Evolutionary conservation across 768 basidiomycete genomes (phyloP).

Genomic region (Suillus americanus): DNA sequence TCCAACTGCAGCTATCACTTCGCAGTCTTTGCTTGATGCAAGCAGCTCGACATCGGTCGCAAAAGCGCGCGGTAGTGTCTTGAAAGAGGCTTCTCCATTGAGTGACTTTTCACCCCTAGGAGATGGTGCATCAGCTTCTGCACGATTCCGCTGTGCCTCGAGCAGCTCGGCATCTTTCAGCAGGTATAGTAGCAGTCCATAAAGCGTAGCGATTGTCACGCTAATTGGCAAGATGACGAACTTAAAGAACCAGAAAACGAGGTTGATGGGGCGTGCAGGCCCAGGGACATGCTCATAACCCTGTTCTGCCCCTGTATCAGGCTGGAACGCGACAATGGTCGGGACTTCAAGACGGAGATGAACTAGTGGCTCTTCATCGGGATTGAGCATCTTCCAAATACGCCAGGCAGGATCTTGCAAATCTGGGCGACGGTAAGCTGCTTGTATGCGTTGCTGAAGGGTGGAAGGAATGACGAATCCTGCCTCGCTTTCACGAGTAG

Average conservation of each 20-base stretch:
- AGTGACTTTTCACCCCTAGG: conserved; percentile 28
- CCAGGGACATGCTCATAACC: conserved; percentile 34
- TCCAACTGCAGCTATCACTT: conserved; percentile 66
- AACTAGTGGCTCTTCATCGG: conserved; percentile 58
- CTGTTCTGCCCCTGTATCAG: conserved; percentile 33
- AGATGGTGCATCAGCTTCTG: conserved; percentile 41
- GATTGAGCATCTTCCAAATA: conserved; percentile 80
- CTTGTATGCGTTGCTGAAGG: conserved; percentile 36
- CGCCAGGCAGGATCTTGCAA: conserved; percentile 54
- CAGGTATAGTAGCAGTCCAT: conserved; percentile 77
- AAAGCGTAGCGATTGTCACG: conserved; percentile 71
- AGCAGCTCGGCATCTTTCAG: conserved; percentile 90
- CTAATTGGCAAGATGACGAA: conserved; percentile 86
- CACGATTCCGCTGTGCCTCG: conserved; percentile 75
- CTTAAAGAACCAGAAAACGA: conserved; percentile 73
- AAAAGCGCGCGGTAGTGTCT: conserved; percentile 79
- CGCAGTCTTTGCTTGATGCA: conserved; percentile 67
- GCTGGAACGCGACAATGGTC: conserved; percentile 65
- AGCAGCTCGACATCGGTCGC: conserved; percentile 81
- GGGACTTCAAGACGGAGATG: conserved; percentile 84
- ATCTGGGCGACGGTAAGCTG: conserved; percentile 29
- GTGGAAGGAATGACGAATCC: conserved; percentile 16
- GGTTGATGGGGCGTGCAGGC: conserved; percentile 52
- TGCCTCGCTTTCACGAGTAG: conserved; percentile 30
- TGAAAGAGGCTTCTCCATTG: conserved; percentile 52